Conservation (phyloP, 331 rosid genomes). For the Spiraea crenata region DNA sequence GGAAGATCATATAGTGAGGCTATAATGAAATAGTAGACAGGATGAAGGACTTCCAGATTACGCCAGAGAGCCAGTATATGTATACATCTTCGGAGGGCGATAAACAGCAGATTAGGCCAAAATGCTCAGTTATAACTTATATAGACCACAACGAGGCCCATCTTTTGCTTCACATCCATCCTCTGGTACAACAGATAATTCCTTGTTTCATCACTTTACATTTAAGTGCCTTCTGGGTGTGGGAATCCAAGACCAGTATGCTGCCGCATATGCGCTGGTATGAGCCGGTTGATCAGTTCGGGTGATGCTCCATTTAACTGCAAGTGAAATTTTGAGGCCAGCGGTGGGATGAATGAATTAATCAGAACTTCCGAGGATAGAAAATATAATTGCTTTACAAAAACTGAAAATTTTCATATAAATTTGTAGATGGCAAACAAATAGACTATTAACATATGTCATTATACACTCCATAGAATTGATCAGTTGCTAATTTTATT, state of each 20-base stretch:
- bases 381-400: background rate
- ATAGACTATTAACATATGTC: background rate
- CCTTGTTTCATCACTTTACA: constrained; percentile 39
- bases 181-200: constrained; percentile 32
- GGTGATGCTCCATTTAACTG: constrained; percentile 75
- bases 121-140: constrained; percentile 33
- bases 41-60: constrained; percentile 46
- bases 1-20: constrained; percentile 29
- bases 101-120: constrained; percentile 46
- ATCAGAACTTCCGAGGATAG: background rate
- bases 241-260: constrained; percentile 50
- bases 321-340: constrained; percentile 12
- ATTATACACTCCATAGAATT: background rate
- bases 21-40: constrained; percentile 47
- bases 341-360: background rate
- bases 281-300: constrained; percentile 70
- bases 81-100: constrained; percentile 56
- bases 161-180: constrained; percentile 40
- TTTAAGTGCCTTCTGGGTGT: constrained; percentile 52
- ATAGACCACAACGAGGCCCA: constrained; percentile 39
- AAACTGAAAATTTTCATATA: background rate
- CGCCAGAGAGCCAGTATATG: constrained; percentile 50
- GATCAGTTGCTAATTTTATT: background rate
- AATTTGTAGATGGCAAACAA: background rate
- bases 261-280: constrained; percentile 90